Evolutionary conservation across 2,329 filamentous ascomycete species (phyloP).

Genomic region (Fusarium guadeloupense): DNA sequence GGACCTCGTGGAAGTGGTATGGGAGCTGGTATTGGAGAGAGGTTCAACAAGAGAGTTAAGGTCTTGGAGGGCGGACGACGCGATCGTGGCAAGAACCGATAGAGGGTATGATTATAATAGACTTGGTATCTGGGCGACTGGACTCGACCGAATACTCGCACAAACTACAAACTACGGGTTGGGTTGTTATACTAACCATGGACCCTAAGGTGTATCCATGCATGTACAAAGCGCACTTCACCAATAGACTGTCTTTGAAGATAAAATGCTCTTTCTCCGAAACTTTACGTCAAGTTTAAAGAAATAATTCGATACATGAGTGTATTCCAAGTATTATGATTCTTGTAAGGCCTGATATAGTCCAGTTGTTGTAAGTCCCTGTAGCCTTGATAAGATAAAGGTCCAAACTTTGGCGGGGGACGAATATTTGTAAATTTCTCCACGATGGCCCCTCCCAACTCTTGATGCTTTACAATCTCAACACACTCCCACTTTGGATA

Average conservation of each 20-base stretch:
- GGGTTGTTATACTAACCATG: not conserved
- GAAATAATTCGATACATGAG: too few relatives aligned
- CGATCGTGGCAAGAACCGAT: constrained; percentile 55
- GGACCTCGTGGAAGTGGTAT: constrained; percentile 71
- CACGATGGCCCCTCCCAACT: constrained; percentile 18
- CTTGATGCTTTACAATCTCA: not conserved
- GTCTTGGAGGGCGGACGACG: constrained; percentile 58
- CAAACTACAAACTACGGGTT: too few relatives aligned
- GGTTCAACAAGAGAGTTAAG: constrained; percentile 76
- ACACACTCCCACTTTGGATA: not conserved
- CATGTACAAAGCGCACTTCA: too few relatives aligned
- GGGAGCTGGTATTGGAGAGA: constrained; percentile 73
- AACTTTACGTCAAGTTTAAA: too few relatives aligned
- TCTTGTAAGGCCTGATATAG: too few relatives aligned
- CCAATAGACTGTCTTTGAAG: too few relatives aligned
- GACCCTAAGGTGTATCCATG: too few relatives aligned
- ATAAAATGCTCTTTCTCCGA: too few relatives aligned
- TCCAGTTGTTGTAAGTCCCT: not conserved
- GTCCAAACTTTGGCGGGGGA: constrained; percentile 37
- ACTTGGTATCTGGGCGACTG: constrained; percentile 7
- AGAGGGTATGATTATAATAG: constrained; percentile 23
- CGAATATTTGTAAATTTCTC: constrained; percentile 37
- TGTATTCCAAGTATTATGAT: too few relatives aligned
- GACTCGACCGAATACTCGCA: not conserved
- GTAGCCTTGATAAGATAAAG: constrained; percentile 35